These are phyloP conservation scores for Helianthus annuus DNA, from an alignment of 129 eudicot genomes.

Conservation along the genomic window HanXRQr2.0-SUNRISE NC_035438.2:145754609-145755108, in stretches of 20 bases:
- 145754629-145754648: too few relatives aligned
- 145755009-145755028: conserved; percentile 45
- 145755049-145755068: conserved; percentile 39
- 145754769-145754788: conserved; percentile 78
- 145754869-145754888: conserved; percentile 74
- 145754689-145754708: conserved; percentile 91
- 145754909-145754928: conserved; percentile 46
- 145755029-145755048: conserved; percentile 65
- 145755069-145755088: conserved; percentile 21
- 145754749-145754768: conserved; percentile 90
- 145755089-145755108: neutral
- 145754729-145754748: conserved; percentile 70
- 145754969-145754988: conserved; percentile 56
- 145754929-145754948: conserved; percentile 27
- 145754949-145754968: conserved; percentile 50
- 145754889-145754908: conserved; percentile 58
- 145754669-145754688: conserved; percentile 54
- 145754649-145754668: neutral
- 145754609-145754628: too few relatives aligned
- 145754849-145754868: conserved; percentile 80
- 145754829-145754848: conserved; percentile 76
- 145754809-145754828: conserved; percentile 71
- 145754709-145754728: conserved; percentile 79
- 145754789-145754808: conserved; percentile 61
- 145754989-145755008: conserved; percentile 73